Evolutionary conservation across 768 basidiomycete genomes (phyloP), one percentile per base, ranked within the genome.

Genomic region (Punctularia strigosozonata): DNA sequence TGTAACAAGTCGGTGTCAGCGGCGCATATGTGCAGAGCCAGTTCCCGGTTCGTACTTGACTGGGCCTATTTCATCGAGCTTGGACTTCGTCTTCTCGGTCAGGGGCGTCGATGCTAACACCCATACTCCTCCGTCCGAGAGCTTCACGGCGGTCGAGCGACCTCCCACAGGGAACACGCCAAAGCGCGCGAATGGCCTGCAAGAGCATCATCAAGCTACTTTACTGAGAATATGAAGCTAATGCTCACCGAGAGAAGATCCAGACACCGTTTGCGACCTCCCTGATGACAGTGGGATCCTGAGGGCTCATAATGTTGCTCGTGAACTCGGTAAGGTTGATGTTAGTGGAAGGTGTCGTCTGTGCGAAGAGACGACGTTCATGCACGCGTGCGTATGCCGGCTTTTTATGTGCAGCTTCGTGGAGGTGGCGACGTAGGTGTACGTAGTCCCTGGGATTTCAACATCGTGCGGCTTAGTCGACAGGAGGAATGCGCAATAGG

Each of bases 71-170:
- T 67, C 63, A 33, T 73, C 65, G 6, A 88, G 56, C 32, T 70
- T 77, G 3, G 57, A 42, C 51, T 78, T 79, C 3, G 85, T 88
- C 20, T 75, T 74, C 3, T 62, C 60, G 25, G 73, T 71, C 38
- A 86, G 60, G 1, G 83, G 80, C 6, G 80, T 80, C 1, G 85
- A 88, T 0, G 84, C 87, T n/a, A 88, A 63, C 10, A 90, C 65
- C 75, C 85, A 91, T 20, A 91, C 76, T 10, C 72, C 77, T 25
- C 80, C 77, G 36, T 71, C 68, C 26, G 59, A 58, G 18, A 91
- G 64, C 56, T 68, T 74, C 48, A 92, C 65, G 0, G 87, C 90
- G 0, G 88, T 92, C 5, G 85, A 79, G 32, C 90, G 65, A 15
- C 88, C 87, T 1, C 90, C 90, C 21, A 90, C 61, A 3, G 86